Conservation (phyloP, 1,284 basidiomycete species). For the Athelia psychrophila region DNA sequence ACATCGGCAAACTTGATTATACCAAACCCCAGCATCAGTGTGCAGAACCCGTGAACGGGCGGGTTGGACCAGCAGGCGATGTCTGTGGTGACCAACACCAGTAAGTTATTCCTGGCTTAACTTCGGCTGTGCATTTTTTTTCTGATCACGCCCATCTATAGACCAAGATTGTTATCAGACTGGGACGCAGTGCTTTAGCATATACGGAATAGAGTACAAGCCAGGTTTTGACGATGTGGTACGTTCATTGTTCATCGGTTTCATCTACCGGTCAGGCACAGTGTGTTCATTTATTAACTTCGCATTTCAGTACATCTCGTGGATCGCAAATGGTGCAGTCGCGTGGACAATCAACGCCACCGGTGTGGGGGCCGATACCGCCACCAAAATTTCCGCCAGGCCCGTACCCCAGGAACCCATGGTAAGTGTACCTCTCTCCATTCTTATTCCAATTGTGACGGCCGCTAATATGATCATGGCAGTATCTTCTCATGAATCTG, state of each 20-base stretch:
- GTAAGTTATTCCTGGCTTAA: not conserved
- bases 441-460: not conserved
- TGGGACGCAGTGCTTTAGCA: conserved; percentile 40
- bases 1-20: conserved; percentile 27
- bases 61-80: conserved; percentile 53
- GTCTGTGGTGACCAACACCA: conserved; percentile 29
- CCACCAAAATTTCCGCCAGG: conserved; percentile 52
- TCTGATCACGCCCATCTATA: conserved; percentile 1
- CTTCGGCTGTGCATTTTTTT: not conserved
- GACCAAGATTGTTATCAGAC: conserved; percentile 40
- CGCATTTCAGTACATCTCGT: conserved; percentile 47
- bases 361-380: conserved; percentile 52
- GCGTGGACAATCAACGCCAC: conserved; percentile 58
- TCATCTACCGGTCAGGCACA: too few species aligned
- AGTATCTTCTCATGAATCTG: conserved; percentile 81
- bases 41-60: conserved; percentile 51
- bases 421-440: conserved; percentile 28
- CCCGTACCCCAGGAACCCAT: conserved; percentile 65
- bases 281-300: too few species aligned
- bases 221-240: conserved; percentile 24
- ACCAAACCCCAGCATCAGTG: conserved; percentile 37
- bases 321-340: conserved; percentile 48
- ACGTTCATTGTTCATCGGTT: too few species aligned
- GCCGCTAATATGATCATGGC: not conserved
- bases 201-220: conserved; percentile 65